Base-by-base conservation (phyloP, 805 yeast species). In the Zygosaccharomyces bailii region DNA sequence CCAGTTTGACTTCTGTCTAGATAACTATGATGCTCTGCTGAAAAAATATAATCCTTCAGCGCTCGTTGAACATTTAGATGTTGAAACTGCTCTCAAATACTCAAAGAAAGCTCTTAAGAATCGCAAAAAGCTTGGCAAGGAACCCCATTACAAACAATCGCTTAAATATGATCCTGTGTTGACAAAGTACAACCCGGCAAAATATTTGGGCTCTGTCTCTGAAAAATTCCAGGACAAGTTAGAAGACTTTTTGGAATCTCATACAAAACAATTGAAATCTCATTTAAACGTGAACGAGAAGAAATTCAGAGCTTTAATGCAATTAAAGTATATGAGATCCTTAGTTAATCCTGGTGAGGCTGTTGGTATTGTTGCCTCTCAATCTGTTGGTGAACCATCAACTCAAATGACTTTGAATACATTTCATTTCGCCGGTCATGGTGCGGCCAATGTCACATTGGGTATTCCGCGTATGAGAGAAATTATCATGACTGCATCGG, bases 391-490 rank as follows among this genome's bases (percentile, higher is more conserved):
- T 70, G 99, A 93, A 70, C 99, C 99, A 41, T 88, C 97, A 4
- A 93, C 99, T 2, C 99, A 93, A 73, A 93, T 93, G 99, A 93
- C 99, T 13, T 78, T 87, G 60, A 87, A 87, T 67, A 87, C 96
- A 37, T 87, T 87, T 87, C 96, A 93, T 74, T 93, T 93, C 63
- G 99, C 99, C 58, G 99, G 99, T 67, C 99, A 95, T 72, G 99
- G 99, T 80, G 99, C 99, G 46, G 99, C 99, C 36, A 93, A 93
- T 70, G 99, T 93, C 53, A 93, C 99, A 0, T 76, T 93, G 60
- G 99, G 99, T 85, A 93, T 93, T 64, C 99, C 99, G 33, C 96
- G 99, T 80, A 82, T 93, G 87, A 85, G 99, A 80, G 99, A 93
- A 78, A 93, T 93, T 68, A 89, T 93, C 65, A 93, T 93, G 99